phyloP scores from a whole-genome alignment of 176 grass and related monocot genomes.

The Oryza meridionalis region DNA sequence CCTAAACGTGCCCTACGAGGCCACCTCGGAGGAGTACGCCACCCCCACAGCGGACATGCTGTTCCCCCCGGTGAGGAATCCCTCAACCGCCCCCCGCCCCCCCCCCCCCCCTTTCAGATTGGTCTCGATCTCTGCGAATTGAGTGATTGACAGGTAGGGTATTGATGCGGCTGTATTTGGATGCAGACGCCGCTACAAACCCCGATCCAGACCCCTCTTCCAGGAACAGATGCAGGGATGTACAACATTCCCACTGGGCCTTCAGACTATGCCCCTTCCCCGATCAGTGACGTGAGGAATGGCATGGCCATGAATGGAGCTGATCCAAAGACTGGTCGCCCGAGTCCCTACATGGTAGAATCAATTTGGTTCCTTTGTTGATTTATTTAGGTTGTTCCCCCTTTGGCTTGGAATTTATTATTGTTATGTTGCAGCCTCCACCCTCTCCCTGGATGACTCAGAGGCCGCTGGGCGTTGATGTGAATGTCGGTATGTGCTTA shows the following conservation, averaged over 20 bases:
- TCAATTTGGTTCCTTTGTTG: not conserved
- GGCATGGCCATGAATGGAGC: constrained; percentile 45
- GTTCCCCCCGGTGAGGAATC: constrained; percentile 67
- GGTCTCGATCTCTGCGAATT: constrained; percentile 23
- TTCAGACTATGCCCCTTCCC: constrained; percentile 90
- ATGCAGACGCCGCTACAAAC: constrained; percentile 78
- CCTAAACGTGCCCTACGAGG: constrained; percentile 97
- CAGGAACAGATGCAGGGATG: constrained; percentile 58
- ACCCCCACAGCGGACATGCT: constrained; percentile 88
- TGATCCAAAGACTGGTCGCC: constrained; percentile 66
- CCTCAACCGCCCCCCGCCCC: not conserved
- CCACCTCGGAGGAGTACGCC: constrained; percentile 90
- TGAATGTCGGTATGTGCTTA: constrained; percentile 78
- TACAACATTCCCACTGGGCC: constrained; percentile 88
- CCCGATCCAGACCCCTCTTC: constrained; percentile 82
- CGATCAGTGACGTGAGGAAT: constrained; percentile 73
- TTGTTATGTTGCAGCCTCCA: constrained; percentile 59
- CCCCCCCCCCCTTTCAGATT: not conserved
- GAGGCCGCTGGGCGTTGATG: constrained; percentile 84
- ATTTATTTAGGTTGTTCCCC: not conserved
- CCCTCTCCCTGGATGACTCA: constrained; percentile 80
- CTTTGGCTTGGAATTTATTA: not conserved
- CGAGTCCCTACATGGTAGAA: constrained; percentile 78
- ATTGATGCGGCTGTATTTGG: constrained; percentile 20
- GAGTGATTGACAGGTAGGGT: not conserved